Base-by-base conservation (phyloP, 768 basidiomycete species). In the Tricholoma terreum region DNA sequence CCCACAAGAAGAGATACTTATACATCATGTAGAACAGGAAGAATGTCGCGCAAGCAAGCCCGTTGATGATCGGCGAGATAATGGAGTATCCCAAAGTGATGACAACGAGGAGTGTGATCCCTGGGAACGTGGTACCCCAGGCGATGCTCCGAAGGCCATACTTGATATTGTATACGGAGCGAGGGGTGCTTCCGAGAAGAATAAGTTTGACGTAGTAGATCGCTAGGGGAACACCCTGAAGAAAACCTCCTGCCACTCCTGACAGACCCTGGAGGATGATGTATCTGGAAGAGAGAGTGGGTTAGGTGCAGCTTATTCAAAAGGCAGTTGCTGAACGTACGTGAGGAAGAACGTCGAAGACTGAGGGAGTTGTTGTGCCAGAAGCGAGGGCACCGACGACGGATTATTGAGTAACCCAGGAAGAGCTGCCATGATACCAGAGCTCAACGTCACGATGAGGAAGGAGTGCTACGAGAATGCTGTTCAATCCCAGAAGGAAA, bases 31-130 rank as follows among this genome's bases (percentile, higher is more conserved):
- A 95, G 73, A 93, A 90, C 43, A 87, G 71, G 71, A 90, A 86
- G 78, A 98, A 97, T 1, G 91, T 85, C 27, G 80, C 77, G 61
- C 84, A 84, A 2, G 91, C 86, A 46, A 98, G 84, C 8, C 95
- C 95, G 61, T 93, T 95, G 76, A 97, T 94, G 67, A 98, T 80
- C 0, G 96, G 95, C 6, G 93, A 87, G 62, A 98, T 95, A 67
- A 94, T 81, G 33, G 86, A 87, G 75, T 98, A 98, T 2, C 82
- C 87, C 24, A 92, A 69, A 8, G 87, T 85, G 87, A 56, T 36
- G 17, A 36, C 40, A 27, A 84, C 82, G 45, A 97, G 74, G 3
- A 97, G 82, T 0, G 94, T 92, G 36, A 86, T 80, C 22, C 71
- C 66, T 21, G 78, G 90, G 81, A 83, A 94, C 76, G 63, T 81